These are phyloP conservation scores for Talaromyces sp. DNA, from an alignment of 2,329 filamentous ascomycete species.

Conservation along the genomic window DNA sequence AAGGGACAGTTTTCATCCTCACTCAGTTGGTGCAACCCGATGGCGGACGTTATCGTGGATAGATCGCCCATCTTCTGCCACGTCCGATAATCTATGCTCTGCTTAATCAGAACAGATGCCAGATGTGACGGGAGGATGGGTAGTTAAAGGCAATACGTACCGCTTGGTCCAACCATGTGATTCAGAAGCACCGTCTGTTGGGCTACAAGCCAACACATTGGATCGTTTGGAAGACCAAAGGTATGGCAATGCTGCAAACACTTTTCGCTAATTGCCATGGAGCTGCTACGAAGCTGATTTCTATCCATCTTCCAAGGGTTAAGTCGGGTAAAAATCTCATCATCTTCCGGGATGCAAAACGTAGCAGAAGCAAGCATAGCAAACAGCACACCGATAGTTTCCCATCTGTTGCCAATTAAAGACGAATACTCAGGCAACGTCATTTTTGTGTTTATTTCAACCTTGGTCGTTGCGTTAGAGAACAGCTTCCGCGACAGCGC, in stretches of 20 bases:
- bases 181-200: slow-evolving; percentile 10
- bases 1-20: slow-evolving; percentile 24
- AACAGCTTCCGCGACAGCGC: background rate
- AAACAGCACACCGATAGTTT: slow-evolving; percentile 15
- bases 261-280: background rate
- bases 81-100: slow-evolving; percentile 40
- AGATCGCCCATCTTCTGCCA: slow-evolving; percentile 49
- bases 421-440: slow-evolving; percentile 10
- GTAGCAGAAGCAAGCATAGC: slow-evolving; percentile 3
- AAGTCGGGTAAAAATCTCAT: background rate
- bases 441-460: background rate
- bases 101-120: background rate
- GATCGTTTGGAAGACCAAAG: slow-evolving; percentile 4
- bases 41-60: slow-evolving; percentile 43
- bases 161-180: background rate
- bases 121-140: no score
- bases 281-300: background rate
- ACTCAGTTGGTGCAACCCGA: slow-evolving; percentile 42
- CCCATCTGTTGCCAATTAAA: slow-evolving; percentile 9
- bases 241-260: slow-evolving; percentile 3
- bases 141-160: background rate
- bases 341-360: slow-evolving; percentile 6
- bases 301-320: background rate
- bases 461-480: background rate
- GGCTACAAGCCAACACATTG: slow-evolving; percentile 16